Evolutionary conservation across 1,284 basidiomycete species (phyloP).

Genomic region (Naganishia sp.): DNA sequence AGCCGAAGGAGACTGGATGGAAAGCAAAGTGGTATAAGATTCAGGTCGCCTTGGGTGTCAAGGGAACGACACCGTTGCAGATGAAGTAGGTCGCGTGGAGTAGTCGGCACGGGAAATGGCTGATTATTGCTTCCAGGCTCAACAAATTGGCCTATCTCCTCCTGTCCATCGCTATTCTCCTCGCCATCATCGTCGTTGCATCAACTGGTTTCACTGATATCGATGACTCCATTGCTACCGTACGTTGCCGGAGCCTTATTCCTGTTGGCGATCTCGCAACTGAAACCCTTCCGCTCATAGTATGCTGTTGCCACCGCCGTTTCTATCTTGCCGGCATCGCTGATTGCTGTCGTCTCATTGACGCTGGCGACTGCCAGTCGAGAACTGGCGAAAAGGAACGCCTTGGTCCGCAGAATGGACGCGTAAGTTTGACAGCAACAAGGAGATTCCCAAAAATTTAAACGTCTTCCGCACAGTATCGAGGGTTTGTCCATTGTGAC

Average conservation of each 20-base stretch:
- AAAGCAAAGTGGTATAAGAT: conserved; percentile 48
- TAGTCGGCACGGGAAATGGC: neutral
- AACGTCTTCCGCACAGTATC: conserved; percentile 56
- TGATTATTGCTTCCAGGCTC: conserved; percentile 41
- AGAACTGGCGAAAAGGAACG: conserved; percentile 56
- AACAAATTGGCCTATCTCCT: conserved; percentile 66
- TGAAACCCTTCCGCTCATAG: conserved; percentile 1
- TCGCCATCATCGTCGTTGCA: conserved; percentile 63
- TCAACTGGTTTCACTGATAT: conserved; percentile 58
- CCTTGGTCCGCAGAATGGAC: conserved; percentile 57
- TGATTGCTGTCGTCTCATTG: conserved; percentile 55
- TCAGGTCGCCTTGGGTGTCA: conserved; percentile 55
- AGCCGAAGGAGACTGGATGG: conserved; percentile 49
- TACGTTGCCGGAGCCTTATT: conserved; percentile 8
- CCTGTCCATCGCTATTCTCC: conserved; percentile 60
- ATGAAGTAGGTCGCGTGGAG: conserved; percentile 54
- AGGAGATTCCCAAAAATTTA: neutral
- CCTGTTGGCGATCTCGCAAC: neutral
- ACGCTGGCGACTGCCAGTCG: conserved; percentile 53
- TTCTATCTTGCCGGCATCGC: conserved; percentile 59
- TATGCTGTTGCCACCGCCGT: conserved; percentile 60
- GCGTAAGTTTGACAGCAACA: conserved; percentile 35
- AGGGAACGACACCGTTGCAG: conserved; percentile 63
- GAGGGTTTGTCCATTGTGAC: conserved; percentile 65
- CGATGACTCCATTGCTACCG: conserved; percentile 52